Evolutionary conservation across 1,284 basidiomycete genomes (phyloP).

Genomic region (Ceratobasidium papillatum): DNA sequence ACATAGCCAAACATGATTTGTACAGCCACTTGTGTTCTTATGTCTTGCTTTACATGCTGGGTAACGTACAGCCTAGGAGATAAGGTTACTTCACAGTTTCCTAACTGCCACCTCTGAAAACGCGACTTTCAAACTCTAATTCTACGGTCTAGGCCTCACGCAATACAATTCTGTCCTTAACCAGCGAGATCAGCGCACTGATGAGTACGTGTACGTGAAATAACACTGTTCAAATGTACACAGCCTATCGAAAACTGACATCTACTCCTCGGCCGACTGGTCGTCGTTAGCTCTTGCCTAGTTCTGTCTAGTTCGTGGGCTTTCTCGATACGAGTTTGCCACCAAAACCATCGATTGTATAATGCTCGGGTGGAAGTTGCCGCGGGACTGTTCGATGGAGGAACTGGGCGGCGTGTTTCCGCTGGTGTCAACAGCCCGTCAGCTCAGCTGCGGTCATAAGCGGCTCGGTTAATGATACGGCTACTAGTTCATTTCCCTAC

Average conservation of each 20-base stretch:
- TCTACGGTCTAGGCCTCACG: too few species aligned
- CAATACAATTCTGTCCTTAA: too few species aligned
- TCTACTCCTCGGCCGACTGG: not conserved
- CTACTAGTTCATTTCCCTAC: constrained; percentile 3
- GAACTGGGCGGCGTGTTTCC: not conserved
- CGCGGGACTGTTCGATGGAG: not conserved
- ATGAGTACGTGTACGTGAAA: too few species aligned
- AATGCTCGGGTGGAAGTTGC: not conserved
- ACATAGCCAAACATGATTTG: too few species aligned
- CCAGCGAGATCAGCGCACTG: too few species aligned
- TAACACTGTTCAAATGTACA: not conserved
- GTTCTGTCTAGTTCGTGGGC: not conserved
- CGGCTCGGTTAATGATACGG: not conserved
- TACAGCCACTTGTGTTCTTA: too few species aligned
- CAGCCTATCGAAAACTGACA: not conserved
- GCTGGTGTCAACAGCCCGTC: not conserved
- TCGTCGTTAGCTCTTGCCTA: not conserved
- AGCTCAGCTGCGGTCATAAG: not conserved
- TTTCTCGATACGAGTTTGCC: not conserved
- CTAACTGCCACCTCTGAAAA: too few species aligned
- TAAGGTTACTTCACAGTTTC: too few species aligned
- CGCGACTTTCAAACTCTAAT: too few species aligned
- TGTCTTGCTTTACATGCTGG: too few species aligned
- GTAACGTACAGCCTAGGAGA: too few species aligned
- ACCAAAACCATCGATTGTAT: not conserved